These are phyloP conservation scores for Boletus sp. DNA, from an alignment of 768 basidiomycete species.

Conservation along the genomic window DNA sequence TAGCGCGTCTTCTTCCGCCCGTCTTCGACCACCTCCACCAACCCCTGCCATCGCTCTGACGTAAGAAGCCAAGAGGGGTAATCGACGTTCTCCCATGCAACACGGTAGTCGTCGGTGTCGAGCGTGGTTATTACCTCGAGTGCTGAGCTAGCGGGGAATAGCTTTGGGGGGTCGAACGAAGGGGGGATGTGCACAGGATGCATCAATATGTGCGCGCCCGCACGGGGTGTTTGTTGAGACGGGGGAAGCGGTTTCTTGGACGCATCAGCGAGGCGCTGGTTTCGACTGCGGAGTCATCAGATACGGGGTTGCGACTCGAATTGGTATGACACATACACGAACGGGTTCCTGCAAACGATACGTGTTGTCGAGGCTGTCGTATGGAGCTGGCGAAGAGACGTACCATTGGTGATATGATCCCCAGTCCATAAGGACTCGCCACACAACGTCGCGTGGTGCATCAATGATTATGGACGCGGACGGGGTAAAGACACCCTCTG, in stretches of 20 bases:
- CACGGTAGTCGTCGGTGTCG: constrained; percentile 52
- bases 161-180: constrained; percentile 40
- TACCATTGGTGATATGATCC: constrained; percentile 61
- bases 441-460: constrained; percentile 59
- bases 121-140: constrained; percentile 47
- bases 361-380: neutral
- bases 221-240: constrained; percentile 47
- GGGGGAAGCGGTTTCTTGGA: constrained; percentile 36
- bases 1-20: constrained; percentile 54
- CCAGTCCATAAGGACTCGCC: constrained; percentile 61
- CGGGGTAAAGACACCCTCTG: constrained; percentile 45
- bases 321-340: constrained; percentile 45
- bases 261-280: constrained; percentile 44
- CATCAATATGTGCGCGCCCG: constrained; percentile 48
- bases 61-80: constrained; percentile 47
- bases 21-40: constrained; percentile 43
- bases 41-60: constrained; percentile 61
- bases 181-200: constrained; percentile 58
- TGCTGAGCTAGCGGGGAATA: constrained; percentile 36
- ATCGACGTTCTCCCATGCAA: constrained; percentile 50
- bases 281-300: constrained; percentile 38
- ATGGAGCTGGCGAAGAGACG: constrained; percentile 8
- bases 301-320: neutral
- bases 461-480: constrained; percentile 51
- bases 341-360: constrained; percentile 54